phyloP scores from a whole-genome alignment of 2,329 filamentous ascomycete genomes.

The Diplodia seriata region DNA sequence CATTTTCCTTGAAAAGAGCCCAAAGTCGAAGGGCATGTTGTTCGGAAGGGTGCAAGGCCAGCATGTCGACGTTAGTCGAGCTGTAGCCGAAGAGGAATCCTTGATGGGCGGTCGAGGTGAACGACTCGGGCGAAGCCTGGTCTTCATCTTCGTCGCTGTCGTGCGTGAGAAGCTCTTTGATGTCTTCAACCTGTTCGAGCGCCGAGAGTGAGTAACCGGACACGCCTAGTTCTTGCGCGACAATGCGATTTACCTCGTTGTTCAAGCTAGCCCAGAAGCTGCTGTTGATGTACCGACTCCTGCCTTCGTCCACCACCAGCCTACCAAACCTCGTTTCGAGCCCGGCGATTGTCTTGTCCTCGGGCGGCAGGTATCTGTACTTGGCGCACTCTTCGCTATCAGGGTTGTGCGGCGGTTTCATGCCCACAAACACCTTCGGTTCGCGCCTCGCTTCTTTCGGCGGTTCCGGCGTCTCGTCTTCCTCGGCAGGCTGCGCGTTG shows the following conservation, averaged over 20 bases:
- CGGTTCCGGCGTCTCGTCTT: background rate
- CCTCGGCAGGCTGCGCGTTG: constrained; percentile 48
- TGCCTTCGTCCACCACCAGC: constrained; percentile 73
- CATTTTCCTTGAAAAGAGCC: constrained; percentile 74
- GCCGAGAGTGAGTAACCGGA: constrained; percentile 30
- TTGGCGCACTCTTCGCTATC: constrained; percentile 38
- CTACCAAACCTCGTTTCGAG: constrained; percentile 67
- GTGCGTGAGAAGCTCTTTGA: constrained; percentile 68
- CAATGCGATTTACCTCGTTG: constrained; percentile 65
- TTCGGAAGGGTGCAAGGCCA: constrained; percentile 68
- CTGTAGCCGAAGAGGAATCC: constrained; percentile 76
- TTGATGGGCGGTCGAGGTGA: constrained; percentile 60
- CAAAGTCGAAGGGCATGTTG: constrained; percentile 72
- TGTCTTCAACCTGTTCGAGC: constrained; percentile 61
- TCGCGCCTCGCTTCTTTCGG: background rate
- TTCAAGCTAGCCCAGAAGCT: constrained; percentile 79
- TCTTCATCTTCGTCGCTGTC: constrained; percentile 67
- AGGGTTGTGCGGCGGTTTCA: constrained; percentile 15
- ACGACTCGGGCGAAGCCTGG: constrained; percentile 49
- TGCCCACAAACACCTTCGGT: background rate
- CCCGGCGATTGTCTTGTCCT: constrained; percentile 44
- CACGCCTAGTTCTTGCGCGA: background rate
- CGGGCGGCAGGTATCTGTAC: constrained; percentile 26
- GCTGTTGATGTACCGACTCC: constrained; percentile 76
- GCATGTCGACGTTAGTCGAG: constrained; percentile 72